phyloP scores from a whole-genome alignment of 2,329 filamentous ascomycete species.

The Mycosphaerella arachidis region DNA sequence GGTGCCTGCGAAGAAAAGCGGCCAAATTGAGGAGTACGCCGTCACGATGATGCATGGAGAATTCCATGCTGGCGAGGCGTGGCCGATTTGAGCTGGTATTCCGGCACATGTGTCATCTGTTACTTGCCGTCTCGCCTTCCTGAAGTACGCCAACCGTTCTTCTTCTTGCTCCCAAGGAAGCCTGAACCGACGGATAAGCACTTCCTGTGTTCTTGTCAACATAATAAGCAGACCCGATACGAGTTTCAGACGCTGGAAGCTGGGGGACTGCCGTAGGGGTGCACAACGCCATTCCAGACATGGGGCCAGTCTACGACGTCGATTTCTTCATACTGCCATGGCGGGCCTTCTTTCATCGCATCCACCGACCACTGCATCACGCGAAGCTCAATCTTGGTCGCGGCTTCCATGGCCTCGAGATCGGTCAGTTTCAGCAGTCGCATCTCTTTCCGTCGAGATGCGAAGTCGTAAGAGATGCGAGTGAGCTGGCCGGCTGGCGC shows the following conservation, averaged over 20 bases:
- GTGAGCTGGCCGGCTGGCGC: constrained; percentile 24
- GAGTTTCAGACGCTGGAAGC: constrained; percentile 27
- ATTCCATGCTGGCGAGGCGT: constrained; percentile 22
- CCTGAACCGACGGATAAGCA: constrained; percentile 20
- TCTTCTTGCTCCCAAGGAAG: constrained; percentile 13
- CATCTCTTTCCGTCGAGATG: constrained; percentile 21
- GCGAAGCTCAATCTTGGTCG: constrained; percentile 24
- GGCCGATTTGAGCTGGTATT: constrained; percentile 27
- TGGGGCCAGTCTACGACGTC: constrained; percentile 28
- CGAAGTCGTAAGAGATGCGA: constrained; percentile 25
- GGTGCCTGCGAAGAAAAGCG: constrained; percentile 33
- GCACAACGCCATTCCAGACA: constrained; percentile 30
- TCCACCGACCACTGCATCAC: constrained; percentile 29
- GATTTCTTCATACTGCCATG: constrained; percentile 26
- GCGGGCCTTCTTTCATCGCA: constrained; percentile 9
- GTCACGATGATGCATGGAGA: constrained; percentile 25
- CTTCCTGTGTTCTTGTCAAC: constrained; percentile 28
- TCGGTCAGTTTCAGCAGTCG: constrained; percentile 16
- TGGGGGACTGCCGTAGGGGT: constrained; percentile 21
- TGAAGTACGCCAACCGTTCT: constrained; percentile 25
- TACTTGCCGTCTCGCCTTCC: constrained; percentile 26
- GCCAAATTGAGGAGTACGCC: constrained; percentile 31
- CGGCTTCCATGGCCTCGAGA: constrained; percentile 19
- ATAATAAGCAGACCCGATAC: constrained; percentile 29
- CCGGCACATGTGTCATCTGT: constrained; percentile 30